These are phyloP conservation scores for Parasitella parasitica DNA, from an alignment of 371 early-diverging fungal genomes.

Conservation along the genomic window DNA sequence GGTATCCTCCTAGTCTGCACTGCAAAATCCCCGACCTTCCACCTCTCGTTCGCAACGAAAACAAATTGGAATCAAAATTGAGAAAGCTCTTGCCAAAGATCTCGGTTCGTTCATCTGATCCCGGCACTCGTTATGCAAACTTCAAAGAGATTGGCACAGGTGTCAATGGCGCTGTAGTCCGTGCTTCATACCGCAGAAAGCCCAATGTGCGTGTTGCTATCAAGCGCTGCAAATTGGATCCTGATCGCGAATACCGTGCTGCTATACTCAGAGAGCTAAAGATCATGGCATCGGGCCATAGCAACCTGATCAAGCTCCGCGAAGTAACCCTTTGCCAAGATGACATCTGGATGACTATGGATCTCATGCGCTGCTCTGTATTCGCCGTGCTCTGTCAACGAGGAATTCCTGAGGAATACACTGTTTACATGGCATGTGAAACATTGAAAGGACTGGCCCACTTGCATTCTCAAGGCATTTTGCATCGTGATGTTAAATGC, in stretches of 20 bases:
- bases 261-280: conserved; percentile 46
- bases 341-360: conserved; percentile 51
- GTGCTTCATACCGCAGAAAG: conserved; percentile 33
- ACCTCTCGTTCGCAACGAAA: conserved; percentile 26
- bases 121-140: conserved; percentile 31
- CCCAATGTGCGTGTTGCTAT: conserved; percentile 40
- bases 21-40: conserved; percentile 28
- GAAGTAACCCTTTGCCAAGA: conserved; percentile 43
- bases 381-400: conserved; percentile 48
- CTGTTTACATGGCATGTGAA: conserved; percentile 40
- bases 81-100: conserved; percentile 36
- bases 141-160: conserved; percentile 50
- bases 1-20: conserved; percentile 38
- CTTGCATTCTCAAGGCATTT: conserved; percentile 44
- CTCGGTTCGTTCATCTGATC: conserved; percentile 36
- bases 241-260: conserved; percentile 45
- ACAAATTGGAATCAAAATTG: conserved; percentile 30
- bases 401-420: conserved; percentile 44
- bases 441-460: conserved; percentile 40
- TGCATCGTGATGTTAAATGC: conserved; percentile 55
- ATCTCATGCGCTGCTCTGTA: conserved; percentile 47
- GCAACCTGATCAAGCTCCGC: conserved; percentile 41
- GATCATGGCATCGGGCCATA: conserved; percentile 48
- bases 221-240: conserved; percentile 45
- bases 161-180: conserved; percentile 50